Base-by-base conservation (phyloP, 805 yeast species). In the Brettanomyces anomalus region DNA sequence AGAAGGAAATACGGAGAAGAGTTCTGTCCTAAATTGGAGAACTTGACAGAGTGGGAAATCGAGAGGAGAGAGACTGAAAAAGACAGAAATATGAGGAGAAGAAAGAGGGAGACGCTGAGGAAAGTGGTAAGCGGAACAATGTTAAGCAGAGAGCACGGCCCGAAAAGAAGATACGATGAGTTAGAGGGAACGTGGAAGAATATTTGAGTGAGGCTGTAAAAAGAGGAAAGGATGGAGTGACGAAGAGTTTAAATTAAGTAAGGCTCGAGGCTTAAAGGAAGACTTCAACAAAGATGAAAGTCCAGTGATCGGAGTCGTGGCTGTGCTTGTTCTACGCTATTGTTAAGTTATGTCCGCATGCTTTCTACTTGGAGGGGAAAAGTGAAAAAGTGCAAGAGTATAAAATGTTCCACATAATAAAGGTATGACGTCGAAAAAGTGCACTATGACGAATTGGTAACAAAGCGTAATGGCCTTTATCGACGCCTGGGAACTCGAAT, bases 61-160 rank as follows among this genome's bases (percentile, higher is more conserved):
- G 97, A 90, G 58, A 82, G 83, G 64, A 75, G 97, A 51, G 97
- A 93, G 59, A 87, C 88, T 52, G 98, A 93, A 64, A 79, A 94
- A 56, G 96, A 89, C 53, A 75, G 97, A 61, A 88, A 85, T 58
- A 72, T 87, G 47, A 77, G 98, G 62, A 78, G 98, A 57, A 71
- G 89, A 57, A 90, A 94, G 69, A 78, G 98, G 64, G 97, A 93
- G 59, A 80, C 88, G 8, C 79, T 85, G 68, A 69, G 87, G 46
- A 76, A 83, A 40, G 54, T 40, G 8, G 42, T 44, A 16, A 49
- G 46, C 31, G 46, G 43, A 26, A 39, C 46, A 21, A 6, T 28
- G 10, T 48, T 40, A 11, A 34, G 51, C 28, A 37, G 43, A 17
- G 51, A 46, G 19, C 38, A 51, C 26, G 43, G 42, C 28, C 35